Percentiles rank a stretch among this genome's conserved stretches.
phyloP scores from a whole-genome alignment of 257 asterid species.

The Asclepias syriaca region DNA sequence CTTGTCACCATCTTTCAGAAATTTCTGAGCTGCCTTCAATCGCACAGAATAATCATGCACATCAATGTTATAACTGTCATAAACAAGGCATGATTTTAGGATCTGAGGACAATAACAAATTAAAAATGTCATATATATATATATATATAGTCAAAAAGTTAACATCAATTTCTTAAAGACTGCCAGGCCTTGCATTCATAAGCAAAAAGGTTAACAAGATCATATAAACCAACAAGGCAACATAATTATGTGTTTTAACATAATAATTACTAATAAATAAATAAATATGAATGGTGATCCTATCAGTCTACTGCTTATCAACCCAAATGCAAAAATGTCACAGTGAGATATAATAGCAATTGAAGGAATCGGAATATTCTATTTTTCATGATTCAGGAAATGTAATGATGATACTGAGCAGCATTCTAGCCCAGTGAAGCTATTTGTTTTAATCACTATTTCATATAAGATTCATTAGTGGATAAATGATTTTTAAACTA shows the following conservation, averaged over 20 bases:
- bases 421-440: not conserved
- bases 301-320: not conserved
- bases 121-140: not conserved
- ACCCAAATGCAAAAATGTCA: not conserved
- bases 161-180: not conserved
- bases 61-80: conserved; percentile 86
- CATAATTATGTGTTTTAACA: not conserved
- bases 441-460: not conserved
- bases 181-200: not conserved
- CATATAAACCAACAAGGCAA: not conserved
- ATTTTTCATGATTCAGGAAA: not conserved
- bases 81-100: conserved; percentile 10
- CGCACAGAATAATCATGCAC: conserved; percentile 95
- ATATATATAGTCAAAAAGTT: not conserved
- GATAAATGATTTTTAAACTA: not conserved
- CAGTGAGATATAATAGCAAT: not conserved
- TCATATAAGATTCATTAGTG: not conserved
- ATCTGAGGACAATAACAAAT: conserved; percentile 1
- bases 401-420: not conserved
- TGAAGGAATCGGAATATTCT: not conserved
- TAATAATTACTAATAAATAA: not conserved
- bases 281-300: not conserved
- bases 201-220: not conserved
- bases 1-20: conserved; percentile 91
- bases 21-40: conserved; percentile 82